Evolutionary conservation across 1,139 yeast species (phyloP).

Genomic region (Saccharomycopsis crataegensis): DNA sequence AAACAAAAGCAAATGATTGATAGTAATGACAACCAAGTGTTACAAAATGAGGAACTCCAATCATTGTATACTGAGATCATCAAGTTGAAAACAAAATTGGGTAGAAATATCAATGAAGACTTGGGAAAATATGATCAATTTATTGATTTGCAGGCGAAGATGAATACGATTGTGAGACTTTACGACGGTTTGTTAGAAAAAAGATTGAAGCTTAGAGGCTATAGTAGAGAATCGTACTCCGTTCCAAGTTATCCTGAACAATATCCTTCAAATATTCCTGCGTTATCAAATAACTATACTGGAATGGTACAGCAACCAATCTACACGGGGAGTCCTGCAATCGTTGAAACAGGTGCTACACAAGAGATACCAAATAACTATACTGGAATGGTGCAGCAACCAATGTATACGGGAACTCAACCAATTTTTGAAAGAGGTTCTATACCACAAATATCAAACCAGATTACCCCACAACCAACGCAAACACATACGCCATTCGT

Average conservation of each 20-base stretch:
- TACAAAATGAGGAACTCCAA: slow-evolving; percentile 55
- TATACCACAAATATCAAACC: too few relatives aligned
- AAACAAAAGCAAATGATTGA: slow-evolving; percentile 35
- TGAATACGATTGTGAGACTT: slow-evolving; percentile 67
- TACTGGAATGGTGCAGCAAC: not conserved
- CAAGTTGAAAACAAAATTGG: slow-evolving; percentile 67
- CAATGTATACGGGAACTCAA: not conserved
- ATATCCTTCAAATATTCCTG: not conserved
- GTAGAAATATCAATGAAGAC: slow-evolving; percentile 54
- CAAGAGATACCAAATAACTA: not conserved
- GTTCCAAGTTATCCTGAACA: not conserved
- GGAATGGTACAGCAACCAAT: slow-evolving; percentile 1
- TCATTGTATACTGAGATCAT: slow-evolving; percentile 59
- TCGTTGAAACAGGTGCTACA: not conserved
- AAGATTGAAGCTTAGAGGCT: slow-evolving; percentile 33
- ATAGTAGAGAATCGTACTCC: slow-evolving; percentile 2
- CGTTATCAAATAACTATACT: slow-evolving; percentile 1
- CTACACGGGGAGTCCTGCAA: slow-evolving; percentile 4
- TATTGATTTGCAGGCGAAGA: slow-evolving; percentile 74
- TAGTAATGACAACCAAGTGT: slow-evolving; percentile 35
- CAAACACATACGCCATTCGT: too few relatives aligned
- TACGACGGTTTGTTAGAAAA: slow-evolving; percentile 77
- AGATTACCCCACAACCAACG: too few relatives aligned
- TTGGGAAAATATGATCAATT: slow-evolving; percentile 61
- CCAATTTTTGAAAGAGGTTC: not conserved